Percentiles rank a stretch among this genome's conserved stretches.
Conservation (phyloP, 108 stramenopile genomes). For the Aurantiochytrium sp. region DNA sequence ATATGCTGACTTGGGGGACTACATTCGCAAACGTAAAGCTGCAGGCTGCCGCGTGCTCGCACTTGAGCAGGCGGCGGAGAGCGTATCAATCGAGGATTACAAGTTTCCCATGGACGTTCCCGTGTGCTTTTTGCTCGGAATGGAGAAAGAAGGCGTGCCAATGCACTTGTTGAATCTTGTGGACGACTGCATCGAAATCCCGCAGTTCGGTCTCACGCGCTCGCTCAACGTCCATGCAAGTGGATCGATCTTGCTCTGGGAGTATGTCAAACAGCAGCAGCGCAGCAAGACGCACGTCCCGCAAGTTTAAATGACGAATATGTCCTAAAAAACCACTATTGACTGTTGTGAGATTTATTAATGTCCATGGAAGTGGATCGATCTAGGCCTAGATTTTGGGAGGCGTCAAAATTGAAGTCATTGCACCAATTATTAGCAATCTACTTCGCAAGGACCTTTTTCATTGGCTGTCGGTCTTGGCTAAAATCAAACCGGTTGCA, state of each 20-base stretch:
- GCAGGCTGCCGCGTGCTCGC: constrained; percentile 75
- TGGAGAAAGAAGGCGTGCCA: constrained; percentile 87
- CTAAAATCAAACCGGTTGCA: no score
- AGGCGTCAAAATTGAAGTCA: no score
- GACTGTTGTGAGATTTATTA: no score
- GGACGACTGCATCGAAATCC: constrained; percentile 88
- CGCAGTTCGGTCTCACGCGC: constrained; percentile 85
- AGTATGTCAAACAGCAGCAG: constrained; percentile 65
- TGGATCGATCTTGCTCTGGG: constrained; percentile 82
- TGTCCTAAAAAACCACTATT: no score
- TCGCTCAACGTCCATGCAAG: constrained; percentile 90
- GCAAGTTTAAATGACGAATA: no score
- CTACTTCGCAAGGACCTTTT: no score
- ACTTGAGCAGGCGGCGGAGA: constrained; percentile 65
- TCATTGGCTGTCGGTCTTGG: no score
- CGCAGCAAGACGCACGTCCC: not conserved
- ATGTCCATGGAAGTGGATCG: no score
- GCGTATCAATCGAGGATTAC: constrained; percentile 59
- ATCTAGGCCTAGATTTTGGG: no score
- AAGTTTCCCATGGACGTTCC: constrained; percentile 56
- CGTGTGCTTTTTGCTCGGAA: constrained; percentile 73
- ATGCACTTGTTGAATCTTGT: constrained; percentile 74
- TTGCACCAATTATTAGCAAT: no score
- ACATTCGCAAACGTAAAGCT: constrained; percentile 47
- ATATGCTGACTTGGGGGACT: not conserved